These are phyloP conservation scores for Rhodotorula sp. DNA, from an alignment of 1,284 basidiomycete species.

Conservation along the genomic window DNA sequence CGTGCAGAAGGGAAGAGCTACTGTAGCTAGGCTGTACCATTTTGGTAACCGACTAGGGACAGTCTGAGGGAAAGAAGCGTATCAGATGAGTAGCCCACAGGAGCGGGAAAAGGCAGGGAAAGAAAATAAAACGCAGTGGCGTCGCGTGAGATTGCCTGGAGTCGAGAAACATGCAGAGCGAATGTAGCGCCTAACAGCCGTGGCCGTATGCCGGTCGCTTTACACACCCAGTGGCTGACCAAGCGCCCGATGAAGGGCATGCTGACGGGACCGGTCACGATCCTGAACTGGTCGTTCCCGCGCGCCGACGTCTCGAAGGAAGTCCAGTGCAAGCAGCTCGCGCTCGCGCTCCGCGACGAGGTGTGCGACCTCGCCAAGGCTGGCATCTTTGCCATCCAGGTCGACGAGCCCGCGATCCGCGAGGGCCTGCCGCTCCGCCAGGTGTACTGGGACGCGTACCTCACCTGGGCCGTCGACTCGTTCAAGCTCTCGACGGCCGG, in stretches of 20 bases:
- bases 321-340: constrained; percentile 97
- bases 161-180: too few species aligned
- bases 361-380: constrained; percentile 97
- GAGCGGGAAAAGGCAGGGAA: too few species aligned
- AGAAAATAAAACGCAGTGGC: too few species aligned
- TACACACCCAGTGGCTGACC: constrained; percentile 89
- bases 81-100: too few species aligned
- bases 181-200: too few species aligned
- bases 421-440: constrained; percentile 96
- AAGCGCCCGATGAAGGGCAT: constrained; percentile 99
- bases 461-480: constrained; percentile 95
- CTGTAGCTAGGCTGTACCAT: too few species aligned
- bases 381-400: constrained; percentile 97
- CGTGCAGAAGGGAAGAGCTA: too few species aligned
- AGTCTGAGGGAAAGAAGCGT: too few species aligned
- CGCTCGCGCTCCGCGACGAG: constrained; percentile 96
- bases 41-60: too few species aligned
- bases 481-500: constrained; percentile 95
- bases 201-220: too few species aligned
- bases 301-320: constrained; percentile 97
- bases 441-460: constrained; percentile 90
- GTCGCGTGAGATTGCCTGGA: too few species aligned
- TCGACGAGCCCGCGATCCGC: constrained; percentile 99
- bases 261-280: constrained; percentile 64
- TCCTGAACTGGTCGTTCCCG: constrained; percentile 99